A percentile compares a stretch with the other conserved stretches of the same genome.
phyloP scores from a whole-genome alignment of 148 eudicot genomes.

The Fagopyrum tataricum region DNA sequence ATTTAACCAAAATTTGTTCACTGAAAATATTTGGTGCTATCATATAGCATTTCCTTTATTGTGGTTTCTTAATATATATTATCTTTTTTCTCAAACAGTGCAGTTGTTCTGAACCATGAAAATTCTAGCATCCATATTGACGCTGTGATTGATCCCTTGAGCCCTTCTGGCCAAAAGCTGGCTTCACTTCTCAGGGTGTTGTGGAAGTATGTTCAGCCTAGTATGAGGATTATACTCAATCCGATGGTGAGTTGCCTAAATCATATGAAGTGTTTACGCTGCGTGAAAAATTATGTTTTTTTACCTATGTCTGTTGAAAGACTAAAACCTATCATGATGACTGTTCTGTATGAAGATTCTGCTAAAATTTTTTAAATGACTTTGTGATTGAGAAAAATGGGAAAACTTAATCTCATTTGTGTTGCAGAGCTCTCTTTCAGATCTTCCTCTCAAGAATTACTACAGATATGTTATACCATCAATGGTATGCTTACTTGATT shows the following conservation, averaged over 20 bases:
- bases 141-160: constrained; percentile 95
- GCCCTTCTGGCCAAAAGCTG: constrained; percentile 83
- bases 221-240: constrained; percentile 91
- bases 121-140: constrained; percentile 78
- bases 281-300: neutral
- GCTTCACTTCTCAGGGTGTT: constrained; percentile 69
- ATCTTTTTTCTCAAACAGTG: constrained; percentile 40
- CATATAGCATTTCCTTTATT: neutral
- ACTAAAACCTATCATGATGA: neutral
- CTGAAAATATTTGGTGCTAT: neutral
- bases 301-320: neutral
- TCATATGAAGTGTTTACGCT: neutral
- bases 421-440: constrained; percentile 92
- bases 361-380: neutral
- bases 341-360: neutral
- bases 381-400: neutral
- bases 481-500: constrained; percentile 38
- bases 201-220: constrained; percentile 69
- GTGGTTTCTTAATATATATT: neutral
- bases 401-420: constrained; percentile 13
- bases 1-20: neutral
- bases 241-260: constrained; percentile 60
- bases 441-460: constrained; percentile 94
- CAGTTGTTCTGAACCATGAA: constrained; percentile 62
- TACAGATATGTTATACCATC: constrained; percentile 92